Conservation (phyloP, 352 stramenopile species). For the Plasmopara halstedii region DNA sequence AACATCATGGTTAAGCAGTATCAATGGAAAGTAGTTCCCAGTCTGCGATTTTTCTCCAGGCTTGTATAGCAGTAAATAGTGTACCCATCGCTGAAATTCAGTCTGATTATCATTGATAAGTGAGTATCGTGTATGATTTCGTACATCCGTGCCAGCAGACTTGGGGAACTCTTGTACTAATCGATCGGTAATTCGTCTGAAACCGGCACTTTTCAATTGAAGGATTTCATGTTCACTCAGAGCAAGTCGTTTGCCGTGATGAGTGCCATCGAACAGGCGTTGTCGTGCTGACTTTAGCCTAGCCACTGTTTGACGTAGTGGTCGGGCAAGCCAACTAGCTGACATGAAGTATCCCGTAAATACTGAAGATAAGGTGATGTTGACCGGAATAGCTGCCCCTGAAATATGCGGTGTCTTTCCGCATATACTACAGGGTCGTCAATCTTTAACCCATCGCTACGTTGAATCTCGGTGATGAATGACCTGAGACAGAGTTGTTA, state of each 20-base stretch:
- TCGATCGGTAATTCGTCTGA: slow-evolving; percentile 8
- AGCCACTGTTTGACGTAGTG: no score
- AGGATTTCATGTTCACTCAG: slow-evolving; percentile 9
- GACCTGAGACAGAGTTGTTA: slow-evolving; percentile 4
- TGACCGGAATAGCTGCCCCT: slow-evolving; percentile 5
- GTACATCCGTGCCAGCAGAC: slow-evolving; percentile 3
- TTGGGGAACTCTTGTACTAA: slow-evolving; percentile 9
- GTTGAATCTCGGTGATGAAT: slow-evolving; percentile 5
- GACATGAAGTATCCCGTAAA: background rate
- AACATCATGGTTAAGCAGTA: slow-evolving; percentile 9
- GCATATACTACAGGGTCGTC: slow-evolving; percentile 2
- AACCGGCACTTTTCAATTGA: slow-evolving; percentile 6
- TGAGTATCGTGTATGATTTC: no score
- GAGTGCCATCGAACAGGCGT: slow-evolving; percentile 1
- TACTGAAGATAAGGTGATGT: slow-evolving; percentile 10
- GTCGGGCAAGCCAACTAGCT: background rate
- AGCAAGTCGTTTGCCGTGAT: slow-evolving; percentile 10
- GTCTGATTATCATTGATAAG: slow-evolving; percentile 2
- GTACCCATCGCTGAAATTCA: slow-evolving; percentile 7
- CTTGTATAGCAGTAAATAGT: slow-evolving; percentile 7
- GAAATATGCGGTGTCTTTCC: slow-evolving; percentile 1
- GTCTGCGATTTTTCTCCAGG: background rate
- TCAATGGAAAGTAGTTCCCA: no score
- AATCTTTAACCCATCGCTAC: no score
- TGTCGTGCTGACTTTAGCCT: background rate